A percentile compares a stretch with the other conserved stretches of the same genome.
Conservation (phyloP, 139 green algal species). For the Picochlorum sp. region DNA sequence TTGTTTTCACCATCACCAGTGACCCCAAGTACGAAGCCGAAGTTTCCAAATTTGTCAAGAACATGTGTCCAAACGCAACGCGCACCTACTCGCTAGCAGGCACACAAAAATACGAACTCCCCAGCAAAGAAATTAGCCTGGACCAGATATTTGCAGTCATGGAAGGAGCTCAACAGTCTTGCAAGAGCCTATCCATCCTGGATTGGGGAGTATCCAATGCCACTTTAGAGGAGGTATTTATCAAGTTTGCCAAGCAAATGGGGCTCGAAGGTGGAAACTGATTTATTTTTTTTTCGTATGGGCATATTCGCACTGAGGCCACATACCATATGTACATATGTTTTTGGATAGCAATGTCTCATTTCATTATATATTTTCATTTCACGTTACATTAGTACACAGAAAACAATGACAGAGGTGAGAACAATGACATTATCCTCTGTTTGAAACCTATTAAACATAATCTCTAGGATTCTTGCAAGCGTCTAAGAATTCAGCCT, state of each 20-base stretch:
- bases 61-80: conserved; percentile 31
- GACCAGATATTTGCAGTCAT: conserved; percentile 56
- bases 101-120: conserved; percentile 69
- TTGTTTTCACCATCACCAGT: conserved; percentile 73
- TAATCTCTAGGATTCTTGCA: conserved; percentile 70
- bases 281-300: conserved; percentile 4
- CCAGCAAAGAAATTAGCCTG: conserved; percentile 28
- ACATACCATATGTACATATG: too few relatives aligned
- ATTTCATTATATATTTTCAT: too few relatives aligned
- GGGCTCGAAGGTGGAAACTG: conserved; percentile 19
- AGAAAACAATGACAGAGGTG: neutral
- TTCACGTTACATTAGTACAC: neutral
- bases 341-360: too few relatives aligned
- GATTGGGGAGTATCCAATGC: conserved; percentile 88
- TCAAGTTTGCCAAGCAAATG: conserved; percentile 28
- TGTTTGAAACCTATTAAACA: conserved; percentile 56
- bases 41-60: conserved; percentile 32
- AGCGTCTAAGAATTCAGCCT: conserved; percentile 79
- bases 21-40: conserved; percentile 18
- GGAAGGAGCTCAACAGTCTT: conserved; percentile 16
- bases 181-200: conserved; percentile 36
- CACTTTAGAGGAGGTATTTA: conserved; percentile 85
- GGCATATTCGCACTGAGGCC: neutral
- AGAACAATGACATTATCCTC: neutral
- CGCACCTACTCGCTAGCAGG: conserved; percentile 62